These are phyloP conservation scores for Solanum clarkiae DNA, from an alignment of 257 asterid genomes.

Conservation along the genomic window DNA sequence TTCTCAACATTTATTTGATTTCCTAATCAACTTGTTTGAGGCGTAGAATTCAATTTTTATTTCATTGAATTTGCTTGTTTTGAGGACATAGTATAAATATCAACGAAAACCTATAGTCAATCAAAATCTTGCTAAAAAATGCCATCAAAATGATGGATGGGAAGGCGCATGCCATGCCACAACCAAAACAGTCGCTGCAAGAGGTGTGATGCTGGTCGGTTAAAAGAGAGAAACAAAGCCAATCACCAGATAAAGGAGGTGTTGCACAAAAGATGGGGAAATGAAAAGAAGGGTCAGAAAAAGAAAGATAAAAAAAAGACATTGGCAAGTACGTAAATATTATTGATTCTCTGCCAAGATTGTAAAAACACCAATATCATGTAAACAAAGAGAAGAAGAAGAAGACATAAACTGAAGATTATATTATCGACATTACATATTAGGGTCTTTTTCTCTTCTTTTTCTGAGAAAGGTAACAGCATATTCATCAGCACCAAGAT, in stretches of 20 bases:
- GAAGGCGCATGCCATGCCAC: not conserved
- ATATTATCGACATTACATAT: not conserved
- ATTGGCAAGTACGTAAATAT: not conserved
- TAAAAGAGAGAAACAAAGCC: not conserved
- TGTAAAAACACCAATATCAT: not conserved
- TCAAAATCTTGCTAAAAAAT: not conserved
- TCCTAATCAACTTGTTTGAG: not conserved
- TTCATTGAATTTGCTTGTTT: not conserved
- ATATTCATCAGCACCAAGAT: not conserved
- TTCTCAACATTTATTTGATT: not conserved
- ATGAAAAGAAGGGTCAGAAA: not conserved
- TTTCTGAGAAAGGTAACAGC: not conserved
- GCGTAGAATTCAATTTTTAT: not conserved
- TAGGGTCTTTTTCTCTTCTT: not conserved
- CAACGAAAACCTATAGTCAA: not conserved
- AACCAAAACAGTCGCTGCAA: not conserved
- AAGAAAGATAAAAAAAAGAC: not conserved
- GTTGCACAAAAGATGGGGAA: not conserved
- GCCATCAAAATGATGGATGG: not conserved
- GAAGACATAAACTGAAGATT: not conserved
- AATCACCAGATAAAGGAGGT: not conserved
- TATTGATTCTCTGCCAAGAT: not conserved
- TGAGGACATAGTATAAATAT: not conserved
- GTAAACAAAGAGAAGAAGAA: not conserved
- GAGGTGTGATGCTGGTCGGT: not conserved